phyloP scores from a whole-genome alignment of 768 basidiomycete genomes.

The Dentipellis fragilis region DNA sequence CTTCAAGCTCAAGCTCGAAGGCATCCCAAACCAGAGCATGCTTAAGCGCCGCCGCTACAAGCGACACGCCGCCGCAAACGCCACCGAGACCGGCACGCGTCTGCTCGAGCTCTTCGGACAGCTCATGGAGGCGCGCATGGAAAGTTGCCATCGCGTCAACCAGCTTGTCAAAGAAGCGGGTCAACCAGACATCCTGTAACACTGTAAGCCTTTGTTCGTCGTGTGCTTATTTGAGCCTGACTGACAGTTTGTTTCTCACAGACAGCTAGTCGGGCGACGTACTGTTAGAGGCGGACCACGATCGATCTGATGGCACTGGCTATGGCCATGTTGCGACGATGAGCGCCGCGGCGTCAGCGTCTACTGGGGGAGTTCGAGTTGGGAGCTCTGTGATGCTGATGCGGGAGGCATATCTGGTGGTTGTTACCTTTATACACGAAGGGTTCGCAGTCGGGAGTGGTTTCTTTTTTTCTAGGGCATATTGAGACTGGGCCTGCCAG shows the following conservation, averaged over 20 bases:
- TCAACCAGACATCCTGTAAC: slow-evolving; percentile 19
- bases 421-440: too few relatives aligned
- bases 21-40: slow-evolving; percentile 25
- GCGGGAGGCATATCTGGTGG: too few relatives aligned
- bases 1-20: slow-evolving; percentile 42
- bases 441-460: too few relatives aligned
- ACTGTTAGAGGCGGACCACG: background rate
- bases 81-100: slow-evolving; percentile 33
- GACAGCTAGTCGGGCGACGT: background rate
- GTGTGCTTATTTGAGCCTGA: too few relatives aligned
- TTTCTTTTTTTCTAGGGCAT: too few relatives aligned
- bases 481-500: too few relatives aligned
- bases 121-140: slow-evolving; percentile 67
- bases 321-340: background rate
- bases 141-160: slow-evolving; percentile 61
- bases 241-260: background rate
- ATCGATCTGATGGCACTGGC: background rate
- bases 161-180: slow-evolving; percentile 42
- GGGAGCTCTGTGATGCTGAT: too few relatives aligned
- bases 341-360: background rate
- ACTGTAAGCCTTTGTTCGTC: too few relatives aligned
- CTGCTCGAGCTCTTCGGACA: slow-evolving; percentile 61
- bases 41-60: slow-evolving; percentile 20
- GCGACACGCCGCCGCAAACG: slow-evolving; percentile 12
- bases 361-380: too few relatives aligned